Percentiles rank a stretch among this genome's conserved stretches.
Conservation (phyloP, 2,329 filamentous ascomycete genomes). For the Aspergillus fumigatiaffinis region DNA sequence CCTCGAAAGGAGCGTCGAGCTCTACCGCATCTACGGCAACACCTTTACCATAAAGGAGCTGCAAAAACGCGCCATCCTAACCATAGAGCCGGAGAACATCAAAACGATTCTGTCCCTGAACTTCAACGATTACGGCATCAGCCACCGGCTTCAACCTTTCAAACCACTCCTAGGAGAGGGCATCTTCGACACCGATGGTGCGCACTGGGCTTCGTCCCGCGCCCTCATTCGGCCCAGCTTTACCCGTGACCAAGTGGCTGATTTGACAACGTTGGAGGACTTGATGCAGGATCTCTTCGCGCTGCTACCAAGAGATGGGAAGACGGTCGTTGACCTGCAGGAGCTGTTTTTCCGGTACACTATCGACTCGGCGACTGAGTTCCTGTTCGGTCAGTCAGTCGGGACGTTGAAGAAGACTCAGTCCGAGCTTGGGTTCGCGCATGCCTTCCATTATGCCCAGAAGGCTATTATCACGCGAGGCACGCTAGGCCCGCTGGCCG, state of each 20-base stretch:
- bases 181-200: slow-evolving; percentile 15
- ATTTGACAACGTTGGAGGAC: neutral
- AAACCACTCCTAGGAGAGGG: slow-evolving; percentile 19
- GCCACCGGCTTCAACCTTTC: slow-evolving; percentile 19
- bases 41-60: slow-evolving; percentile 13
- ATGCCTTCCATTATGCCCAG: slow-evolving; percentile 33
- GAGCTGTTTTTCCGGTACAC: slow-evolving; percentile 63
- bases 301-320: slow-evolving; percentile 36
- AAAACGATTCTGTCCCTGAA: slow-evolving; percentile 52
- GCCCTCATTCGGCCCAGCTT: slow-evolving; percentile 7
- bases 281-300: slow-evolving; percentile 5
- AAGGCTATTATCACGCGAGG: slow-evolving; percentile 23
- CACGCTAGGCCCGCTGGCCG: slow-evolving; percentile 22
- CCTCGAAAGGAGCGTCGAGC: neutral
- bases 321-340: slow-evolving; percentile 54
- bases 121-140: slow-evolving; percentile 49
- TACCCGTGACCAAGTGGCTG: neutral
- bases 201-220: slow-evolving; percentile 10
- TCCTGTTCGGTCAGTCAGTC: slow-evolving; percentile 60
- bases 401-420: slow-evolving; percentile 35
- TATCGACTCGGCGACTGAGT: slow-evolving; percentile 64
- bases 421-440: slow-evolving; percentile 24
- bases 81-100: slow-evolving; percentile 50
- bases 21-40: slow-evolving; percentile 1
- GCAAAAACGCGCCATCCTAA: slow-evolving; percentile 15